These are phyloP conservation scores for Kodamaea fukazawae DNA, from an alignment of 805 yeast species.

Conservation along the genomic window DNA sequence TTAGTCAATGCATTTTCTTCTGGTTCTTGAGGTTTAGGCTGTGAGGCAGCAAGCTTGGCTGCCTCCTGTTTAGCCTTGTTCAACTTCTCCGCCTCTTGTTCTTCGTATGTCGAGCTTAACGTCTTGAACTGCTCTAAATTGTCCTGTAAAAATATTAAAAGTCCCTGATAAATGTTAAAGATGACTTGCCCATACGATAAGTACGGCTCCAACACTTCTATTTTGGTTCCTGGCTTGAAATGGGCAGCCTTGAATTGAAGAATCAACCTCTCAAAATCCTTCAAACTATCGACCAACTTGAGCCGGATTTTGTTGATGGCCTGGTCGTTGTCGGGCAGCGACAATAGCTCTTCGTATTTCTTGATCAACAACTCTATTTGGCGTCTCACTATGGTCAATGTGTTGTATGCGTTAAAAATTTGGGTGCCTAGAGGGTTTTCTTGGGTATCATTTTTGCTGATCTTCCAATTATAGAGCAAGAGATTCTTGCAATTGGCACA, in stretches of 20 bases:
- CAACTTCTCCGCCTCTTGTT: slow-evolving; percentile 22
- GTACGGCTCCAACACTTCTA: slow-evolving; percentile 14
- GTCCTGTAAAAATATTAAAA: slow-evolving; percentile 62
- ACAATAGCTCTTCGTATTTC: slow-evolving; percentile 17
- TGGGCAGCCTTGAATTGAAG: slow-evolving; percentile 22
- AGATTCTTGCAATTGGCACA: slow-evolving; percentile 68
- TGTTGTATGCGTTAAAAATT: slow-evolving; percentile 21
- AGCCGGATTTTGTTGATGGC: slow-evolving; percentile 19
- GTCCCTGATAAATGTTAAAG: slow-evolving; percentile 55
- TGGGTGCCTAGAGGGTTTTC: slow-evolving; percentile 4
- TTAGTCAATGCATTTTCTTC: slow-evolving; percentile 38
- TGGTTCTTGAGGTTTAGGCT: neutral
- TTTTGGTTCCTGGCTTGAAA: slow-evolving; percentile 12
- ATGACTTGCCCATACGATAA: slow-evolving; percentile 22
- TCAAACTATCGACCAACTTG: slow-evolving; percentile 22
- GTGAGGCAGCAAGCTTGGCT: slow-evolving; percentile 2
- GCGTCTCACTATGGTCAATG: slow-evolving; percentile 20
- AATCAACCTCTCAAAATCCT: slow-evolving; percentile 31
- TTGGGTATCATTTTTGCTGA: slow-evolving; percentile 8
- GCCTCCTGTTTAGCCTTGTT: slow-evolving; percentile 8
- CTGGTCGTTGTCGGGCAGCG: slow-evolving; percentile 15
- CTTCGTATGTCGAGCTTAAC: slow-evolving; percentile 47
- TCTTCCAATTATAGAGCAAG: slow-evolving; percentile 52
- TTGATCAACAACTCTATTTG: slow-evolving; percentile 22
- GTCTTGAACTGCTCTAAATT: slow-evolving; percentile 63